Base-by-base conservation (phyloP, 352 stramenopile species). In the Globisporangium yorkense region DNA sequence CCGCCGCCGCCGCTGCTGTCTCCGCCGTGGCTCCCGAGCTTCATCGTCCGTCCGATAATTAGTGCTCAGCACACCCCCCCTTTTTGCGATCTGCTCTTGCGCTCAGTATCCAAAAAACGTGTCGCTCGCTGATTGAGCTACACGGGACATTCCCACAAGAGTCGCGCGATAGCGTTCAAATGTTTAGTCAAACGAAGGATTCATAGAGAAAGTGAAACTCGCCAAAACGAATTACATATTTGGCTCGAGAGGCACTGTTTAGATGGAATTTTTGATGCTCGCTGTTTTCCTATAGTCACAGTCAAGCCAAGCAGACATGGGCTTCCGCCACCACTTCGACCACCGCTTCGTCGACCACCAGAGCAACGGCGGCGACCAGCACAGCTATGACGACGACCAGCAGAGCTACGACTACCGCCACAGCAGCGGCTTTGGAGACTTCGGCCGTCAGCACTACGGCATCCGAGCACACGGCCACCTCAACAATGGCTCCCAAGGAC, bases 11-110 rank as follows among this genome's bases (percentile, higher is more conserved):
- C 54, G 20, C 67, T 76, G 56, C 67, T 66, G 67, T 78, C 74
- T 56, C 86, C 78, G 18, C 59, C 51, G 62, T 88, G 74, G 50
- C 64, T 73, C 40, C 74, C 71, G 62, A 87, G 63, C 64, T 88
- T 90, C 77, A 88, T 86, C 53, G 35, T 31, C 21, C 9, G 3
- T 40, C 81, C 33, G 16, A 44, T 10, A 43, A 8, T 15, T 16
- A 43, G 10, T 9, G 16, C 16, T 47, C 16, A 21, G 41, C 15
- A 0, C 5, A 8, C n/a, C 41, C 41, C 41, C 41, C 9, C 16
- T 21, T 47, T 47, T 47, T 47, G 41, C 7, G 41, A 47, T 47
- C 41, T 47, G 16, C 5, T 8, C 18, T 21, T 12, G 18, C 10
- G 35, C 35, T 40, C 35, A 40, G 35, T 40, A 47, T 47, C 41